Base-by-base conservation (phyloP, 371 early-diverging fungal species). In the Mortierella sp. region DNA sequence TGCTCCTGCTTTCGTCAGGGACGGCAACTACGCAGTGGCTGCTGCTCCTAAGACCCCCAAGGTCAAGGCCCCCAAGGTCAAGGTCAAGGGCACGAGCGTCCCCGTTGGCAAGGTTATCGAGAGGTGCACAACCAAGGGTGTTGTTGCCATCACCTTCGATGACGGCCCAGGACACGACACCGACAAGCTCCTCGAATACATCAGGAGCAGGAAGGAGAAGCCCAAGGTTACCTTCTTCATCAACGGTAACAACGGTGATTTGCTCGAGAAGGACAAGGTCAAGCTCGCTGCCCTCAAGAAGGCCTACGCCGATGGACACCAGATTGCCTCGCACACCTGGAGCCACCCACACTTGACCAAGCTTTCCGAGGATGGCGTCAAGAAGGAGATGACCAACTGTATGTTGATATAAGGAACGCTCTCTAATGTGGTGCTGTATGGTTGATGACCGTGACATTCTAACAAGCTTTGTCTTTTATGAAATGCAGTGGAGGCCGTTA, bases 281-380 rank as follows among this genome's bases (percentile, higher is more conserved):
- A 34, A 34, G 34, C 74, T 80, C 55, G 22, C 45, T 10, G 51
- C 64, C 16, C 74, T 86, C 46, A 76, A 73, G 47, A 57, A 70
- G 29, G 82, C 80, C 25, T 77, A 81, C 56, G 43, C 59, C 0
- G 67, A 69, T 1, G 82, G 82, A 6, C 84, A 85, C 60, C 86
- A 87, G 63, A 83, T 88, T 54, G 89, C 84, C 5, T 82, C 82
- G 57, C 89, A 88, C 57, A 86, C 87, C 25, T 86, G 83, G 78
- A 51, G 67, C 17, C 91, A 91, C 58, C 29, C 54, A 37, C 76
- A 82, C 50, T 28, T 76, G 57, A n/a, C 49, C 25, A 57, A 19
- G 0, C 24, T 68, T 10, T 52, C 0, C 22, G 13, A 7, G 0
- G 12, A 0, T 13, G 4, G 34, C 16, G 40, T 60, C 34, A 41